A percentile compares a stretch with the other conserved stretches of the same genome.
phyloP scores from a whole-genome alignment of 2,329 filamentous ascomycete species.

The Alternaria conjuncta region DNA sequence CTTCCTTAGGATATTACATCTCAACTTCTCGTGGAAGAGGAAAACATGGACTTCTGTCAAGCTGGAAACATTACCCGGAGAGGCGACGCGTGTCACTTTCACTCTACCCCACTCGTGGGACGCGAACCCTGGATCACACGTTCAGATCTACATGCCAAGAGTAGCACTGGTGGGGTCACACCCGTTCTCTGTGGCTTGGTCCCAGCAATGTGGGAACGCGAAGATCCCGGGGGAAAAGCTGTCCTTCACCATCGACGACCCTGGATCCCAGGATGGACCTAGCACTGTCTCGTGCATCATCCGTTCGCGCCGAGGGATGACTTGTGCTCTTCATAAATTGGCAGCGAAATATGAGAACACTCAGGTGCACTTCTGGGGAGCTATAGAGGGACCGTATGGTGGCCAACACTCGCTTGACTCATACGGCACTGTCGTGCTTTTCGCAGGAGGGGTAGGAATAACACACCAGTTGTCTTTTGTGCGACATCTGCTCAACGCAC shows the following conservation, averaged over 20 bases:
- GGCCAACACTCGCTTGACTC: slow-evolving; percentile 78
- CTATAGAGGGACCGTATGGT: slow-evolving; percentile 85
- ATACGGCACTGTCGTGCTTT: slow-evolving; percentile 85
- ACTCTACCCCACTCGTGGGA: slow-evolving; percentile 73
- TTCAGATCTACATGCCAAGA: slow-evolving; percentile 75
- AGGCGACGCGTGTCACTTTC: slow-evolving; percentile 73
- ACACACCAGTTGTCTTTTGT: slow-evolving; percentile 91
- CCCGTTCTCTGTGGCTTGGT: slow-evolving; percentile 79
- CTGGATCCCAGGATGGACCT: slow-evolving; percentile 52
- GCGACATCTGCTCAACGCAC: slow-evolving; percentile 61
- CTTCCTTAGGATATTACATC: slow-evolving; percentile 63
- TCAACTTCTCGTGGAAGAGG: slow-evolving; percentile 67
- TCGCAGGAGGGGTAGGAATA: slow-evolving; percentile 90
- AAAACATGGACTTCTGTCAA: slow-evolving; percentile 59
- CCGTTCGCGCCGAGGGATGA: slow-evolving; percentile 84
- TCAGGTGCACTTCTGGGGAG: slow-evolving; percentile 67
- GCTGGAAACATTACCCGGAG: slow-evolving; percentile 74
- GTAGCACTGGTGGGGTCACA: slow-evolving; percentile 74
- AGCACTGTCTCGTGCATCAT: slow-evolving; percentile 70
- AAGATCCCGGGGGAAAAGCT: slow-evolving; percentile 8
- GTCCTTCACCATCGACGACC: slow-evolving; percentile 46
- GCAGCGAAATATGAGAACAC: slow-evolving; percentile 59
- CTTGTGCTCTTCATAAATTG: slow-evolving; percentile 74
- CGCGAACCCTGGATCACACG: slow-evolving; percentile 74
- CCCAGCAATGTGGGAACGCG: slow-evolving; percentile 58